A percentile compares a stretch with the other conserved stretches of the same genome.
phyloP scores from a whole-genome alignment of 306 rosid genomes.

The Leucaena leucocephala region DNA sequence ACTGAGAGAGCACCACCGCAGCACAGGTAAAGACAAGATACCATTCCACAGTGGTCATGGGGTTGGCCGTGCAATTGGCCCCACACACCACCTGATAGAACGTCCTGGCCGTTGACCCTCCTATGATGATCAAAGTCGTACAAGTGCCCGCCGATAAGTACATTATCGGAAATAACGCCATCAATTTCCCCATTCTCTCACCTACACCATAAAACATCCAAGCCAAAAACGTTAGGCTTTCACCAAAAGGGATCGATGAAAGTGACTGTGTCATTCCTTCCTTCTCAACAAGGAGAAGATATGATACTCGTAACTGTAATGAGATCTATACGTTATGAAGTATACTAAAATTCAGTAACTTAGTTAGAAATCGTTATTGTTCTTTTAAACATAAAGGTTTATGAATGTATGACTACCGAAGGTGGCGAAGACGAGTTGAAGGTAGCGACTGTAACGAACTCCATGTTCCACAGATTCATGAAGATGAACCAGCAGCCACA shows the following conservation, averaged over 20 bases:
- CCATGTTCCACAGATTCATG: not conserved
- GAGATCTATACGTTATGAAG: too few species aligned
- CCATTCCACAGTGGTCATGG: conserved; percentile 17
- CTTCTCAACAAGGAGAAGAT: not conserved
- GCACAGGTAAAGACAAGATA: conserved; percentile 5
- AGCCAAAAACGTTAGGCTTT: not conserved
- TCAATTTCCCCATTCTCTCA: not conserved
- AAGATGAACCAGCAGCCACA: conserved; percentile 9
- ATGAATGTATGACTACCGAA: not conserved
- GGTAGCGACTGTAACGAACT: conserved; percentile 13
- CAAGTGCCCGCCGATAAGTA: conserved; percentile 16
- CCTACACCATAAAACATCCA: not conserved
- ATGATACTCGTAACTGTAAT: too few species aligned
- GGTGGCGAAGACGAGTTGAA: conserved; percentile 9
- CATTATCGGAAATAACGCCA: not conserved
- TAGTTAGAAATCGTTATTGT: not conserved
- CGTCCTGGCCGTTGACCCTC: conserved; percentile 19
- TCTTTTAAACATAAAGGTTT: not conserved
- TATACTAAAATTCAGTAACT: too few species aligned
- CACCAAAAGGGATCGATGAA: not conserved
- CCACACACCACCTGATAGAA: conserved; percentile 21
- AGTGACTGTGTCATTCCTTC: not conserved
- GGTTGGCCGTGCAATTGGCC: not conserved
- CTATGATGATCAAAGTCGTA: conserved; percentile 11
- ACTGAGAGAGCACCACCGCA: conserved; percentile 3